Conservation (phyloP, 2,329 filamentous ascomycete species). For the Colletotrichum gloeosporioides region DNA sequence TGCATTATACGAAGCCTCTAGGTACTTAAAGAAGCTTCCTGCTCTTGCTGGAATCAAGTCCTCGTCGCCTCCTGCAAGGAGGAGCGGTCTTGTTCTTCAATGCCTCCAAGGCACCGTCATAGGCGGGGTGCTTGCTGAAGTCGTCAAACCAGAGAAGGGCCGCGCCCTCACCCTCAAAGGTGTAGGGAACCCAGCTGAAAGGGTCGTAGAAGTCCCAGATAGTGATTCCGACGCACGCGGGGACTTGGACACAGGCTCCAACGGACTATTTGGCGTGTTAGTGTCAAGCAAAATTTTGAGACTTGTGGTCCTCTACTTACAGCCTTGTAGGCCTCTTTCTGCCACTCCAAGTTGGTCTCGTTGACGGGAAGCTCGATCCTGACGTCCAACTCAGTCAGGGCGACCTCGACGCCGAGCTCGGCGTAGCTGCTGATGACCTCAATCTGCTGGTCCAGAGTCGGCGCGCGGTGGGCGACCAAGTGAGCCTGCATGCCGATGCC, state of each 20-base stretch:
- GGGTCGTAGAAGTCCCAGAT: conserved; percentile 42
- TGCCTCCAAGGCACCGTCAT: conserved; percentile 38
- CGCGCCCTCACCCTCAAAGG: conserved; percentile 44
- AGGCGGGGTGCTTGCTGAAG: conserved; percentile 48
- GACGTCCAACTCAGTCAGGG: conserved; percentile 61
- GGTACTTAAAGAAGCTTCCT: not conserved
- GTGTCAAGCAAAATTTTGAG: not conserved
- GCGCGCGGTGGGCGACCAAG: conserved; percentile 58
- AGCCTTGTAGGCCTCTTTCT: conserved; percentile 31
- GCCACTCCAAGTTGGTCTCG: conserved; percentile 31
- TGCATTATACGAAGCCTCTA: not conserved
- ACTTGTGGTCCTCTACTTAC: not conserved
- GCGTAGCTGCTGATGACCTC: conserved; percentile 49
- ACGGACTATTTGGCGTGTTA: conserved; percentile 9
- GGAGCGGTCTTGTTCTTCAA: conserved; percentile 33
- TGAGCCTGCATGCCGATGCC: conserved; percentile 69
- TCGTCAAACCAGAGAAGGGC: conserved; percentile 48
- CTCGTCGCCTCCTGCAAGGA: conserved; percentile 12
- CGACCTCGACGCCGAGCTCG: conserved; percentile 53
- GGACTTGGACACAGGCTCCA: conserved; percentile 32
- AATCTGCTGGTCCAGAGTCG: conserved; percentile 37
- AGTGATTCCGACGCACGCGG: conserved; percentile 36
- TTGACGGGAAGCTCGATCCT: conserved; percentile 38
- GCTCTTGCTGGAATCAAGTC: not conserved
- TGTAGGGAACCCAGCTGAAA: conserved; percentile 45